Conservation (phyloP, 805 yeast genomes). For the Komagataella populi region DNA sequence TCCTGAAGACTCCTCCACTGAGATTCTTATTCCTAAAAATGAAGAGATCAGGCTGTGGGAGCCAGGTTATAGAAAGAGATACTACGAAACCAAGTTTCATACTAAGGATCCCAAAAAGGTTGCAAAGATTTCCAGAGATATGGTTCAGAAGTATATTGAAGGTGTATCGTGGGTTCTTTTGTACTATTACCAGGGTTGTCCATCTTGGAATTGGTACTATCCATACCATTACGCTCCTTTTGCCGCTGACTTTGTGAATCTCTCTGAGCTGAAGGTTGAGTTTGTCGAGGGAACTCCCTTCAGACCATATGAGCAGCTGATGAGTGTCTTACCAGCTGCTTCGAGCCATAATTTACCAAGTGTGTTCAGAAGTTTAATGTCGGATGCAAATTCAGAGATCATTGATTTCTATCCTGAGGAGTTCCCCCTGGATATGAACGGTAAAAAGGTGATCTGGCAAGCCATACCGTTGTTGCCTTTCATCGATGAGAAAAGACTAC, state of each 20-base stretch:
- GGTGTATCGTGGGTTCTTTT: constrained; percentile 95
- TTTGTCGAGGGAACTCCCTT: constrained; percentile 69
- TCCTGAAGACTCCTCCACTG: constrained; percentile 17
- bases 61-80: constrained; percentile 76
- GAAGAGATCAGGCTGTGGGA: constrained; percentile 63
- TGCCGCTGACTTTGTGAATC: constrained; percentile 68
- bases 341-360: constrained; percentile 79
- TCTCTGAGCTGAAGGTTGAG: constrained; percentile 35
- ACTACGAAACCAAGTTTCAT: constrained; percentile 66
- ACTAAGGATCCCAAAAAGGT: constrained; percentile 40
- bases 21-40: constrained; percentile 28
- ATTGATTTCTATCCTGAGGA: constrained; percentile 86
- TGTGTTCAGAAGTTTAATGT: constrained; percentile 73
- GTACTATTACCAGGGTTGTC: constrained; percentile 95
- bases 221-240: constrained; percentile 98
- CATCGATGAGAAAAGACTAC: constrained; percentile 68
- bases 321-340: constrained; percentile 93
- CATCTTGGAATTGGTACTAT: constrained; percentile 97
- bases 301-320: constrained; percentile 82
- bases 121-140: constrained; percentile 35
- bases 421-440: constrained; percentile 88
- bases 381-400: constrained; percentile 63
- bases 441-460: constrained; percentile 91
- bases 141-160: constrained; percentile 69
- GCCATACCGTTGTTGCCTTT: constrained; percentile 86